Evolutionary conservation across 306 rosid genomes (phyloP), one percentile per base, ranked within the genome.

Genomic region (Castanopsis chinensis): DNA sequence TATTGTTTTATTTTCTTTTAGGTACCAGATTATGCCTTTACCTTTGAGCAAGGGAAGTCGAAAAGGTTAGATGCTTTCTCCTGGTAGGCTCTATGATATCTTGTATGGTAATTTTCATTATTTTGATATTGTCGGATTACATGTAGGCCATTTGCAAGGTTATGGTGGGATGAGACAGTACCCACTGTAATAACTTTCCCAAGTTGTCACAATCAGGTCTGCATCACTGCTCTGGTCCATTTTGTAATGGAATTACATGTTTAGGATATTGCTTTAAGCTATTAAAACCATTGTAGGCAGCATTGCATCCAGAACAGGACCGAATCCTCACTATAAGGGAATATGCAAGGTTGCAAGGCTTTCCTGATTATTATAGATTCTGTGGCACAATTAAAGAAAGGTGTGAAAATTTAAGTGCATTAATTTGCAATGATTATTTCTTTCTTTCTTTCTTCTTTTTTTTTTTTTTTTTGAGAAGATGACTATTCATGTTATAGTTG

Each of bases 81-180:
- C 20, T 35, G 25, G 53, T 59, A 30, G 73, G 37, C 28, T 28
- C 30, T 43, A 30, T 5, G 30, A 43, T 72, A 70, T 25, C 12
- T 64, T 64, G 21, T 18, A 64, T 30, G 15, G 5, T 61, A 61
- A 27, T 18, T 28, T 64, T 15, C 1, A 17, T 30, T 20, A 20
- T 13, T 71, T 53, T 84, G 41, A 68, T 49, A 53, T 14, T 75
- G n/a, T 74, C 35, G 64, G 2, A 28, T 2, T 82, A 33, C 72
- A 45, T 82, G 7, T 57, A 92, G 97, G 75, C 98, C 98, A 1
- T 94, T 91, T 87, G 94, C 86, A 20, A 90, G 98, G 57, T 72
- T 94, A 55, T 94, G 98, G 98, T 94, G 98, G 97, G 98, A 94
- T 71, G 98, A 92, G 83, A 94, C 98, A 15, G 90, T 94, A 74